phyloP scores from a whole-genome alignment of 164 flowering plant species.

The Aristolochia fimbriata region DNA sequence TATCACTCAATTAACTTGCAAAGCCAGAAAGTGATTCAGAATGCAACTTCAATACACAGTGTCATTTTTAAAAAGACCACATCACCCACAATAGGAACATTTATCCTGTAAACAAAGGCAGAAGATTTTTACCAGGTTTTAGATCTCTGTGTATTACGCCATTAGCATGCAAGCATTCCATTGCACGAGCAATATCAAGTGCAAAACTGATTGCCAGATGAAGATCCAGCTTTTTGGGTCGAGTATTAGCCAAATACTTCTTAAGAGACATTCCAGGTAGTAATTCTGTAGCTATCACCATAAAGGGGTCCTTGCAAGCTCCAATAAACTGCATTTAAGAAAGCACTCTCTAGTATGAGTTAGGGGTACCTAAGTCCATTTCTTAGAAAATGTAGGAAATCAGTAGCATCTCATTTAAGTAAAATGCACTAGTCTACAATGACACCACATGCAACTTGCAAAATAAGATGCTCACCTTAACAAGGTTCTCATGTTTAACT shows the following conservation, averaged over 20 bases:
- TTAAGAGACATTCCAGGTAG: slow-evolving; percentile 90
- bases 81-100: too few relatives aligned
- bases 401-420: too few relatives aligned
- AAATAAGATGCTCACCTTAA: slow-evolving; percentile 36
- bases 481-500: slow-evolving; percentile 85
- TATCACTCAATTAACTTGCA: too few relatives aligned
- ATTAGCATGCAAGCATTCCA: slow-evolving; percentile 93
- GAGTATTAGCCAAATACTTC: slow-evolving; percentile 54
- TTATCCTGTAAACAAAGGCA: too few relatives aligned
- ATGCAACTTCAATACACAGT: too few relatives aligned
- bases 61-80: too few relatives aligned
- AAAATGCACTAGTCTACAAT: too few relatives aligned
- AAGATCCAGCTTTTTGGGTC: slow-evolving; percentile 57
- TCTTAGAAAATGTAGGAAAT: neutral
- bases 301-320: slow-evolving; percentile 84
- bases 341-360: neutral
- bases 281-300: slow-evolving; percentile 85
- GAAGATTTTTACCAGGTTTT: slow-evolving; percentile 59
- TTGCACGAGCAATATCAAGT: slow-evolving; percentile 78
- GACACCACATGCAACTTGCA: too few relatives aligned
- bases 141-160: slow-evolving; percentile 95
- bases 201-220: slow-evolving; percentile 61
- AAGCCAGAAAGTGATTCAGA: too few relatives aligned
- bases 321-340: slow-evolving; percentile 68
- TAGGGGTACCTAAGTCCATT: slow-evolving; percentile 3